These are phyloP conservation scores for Alternaria ventricosa DNA, from an alignment of 2,329 filamentous ascomycete species.

Conservation along the genomic window DNA sequence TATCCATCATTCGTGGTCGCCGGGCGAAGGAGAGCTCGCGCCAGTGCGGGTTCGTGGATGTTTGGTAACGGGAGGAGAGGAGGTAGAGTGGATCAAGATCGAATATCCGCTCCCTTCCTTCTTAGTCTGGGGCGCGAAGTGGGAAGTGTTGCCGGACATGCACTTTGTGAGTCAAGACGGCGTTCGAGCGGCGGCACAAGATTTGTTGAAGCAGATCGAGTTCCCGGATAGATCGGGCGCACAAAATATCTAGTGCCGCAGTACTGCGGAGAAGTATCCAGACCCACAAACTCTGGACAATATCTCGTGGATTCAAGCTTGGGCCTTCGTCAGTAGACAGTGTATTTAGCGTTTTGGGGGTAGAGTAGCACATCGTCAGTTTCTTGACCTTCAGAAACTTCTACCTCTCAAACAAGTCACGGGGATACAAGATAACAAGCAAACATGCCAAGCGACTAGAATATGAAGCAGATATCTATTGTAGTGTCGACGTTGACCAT, in stretches of 20 bases:
- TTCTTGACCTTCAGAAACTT: background rate
- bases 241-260: background rate
- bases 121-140: constrained; percentile 8
- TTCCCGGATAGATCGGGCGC: background rate
- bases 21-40: background rate
- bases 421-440: background rate
- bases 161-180: constrained; percentile 2
- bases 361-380: background rate
- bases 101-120: constrained; percentile 4
- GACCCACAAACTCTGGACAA: background rate
- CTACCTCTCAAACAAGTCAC: background rate
- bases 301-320: background rate
- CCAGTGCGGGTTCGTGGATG: background rate
- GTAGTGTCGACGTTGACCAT: background rate
- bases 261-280: background rate
- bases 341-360: background rate
- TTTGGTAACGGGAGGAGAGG: background rate
- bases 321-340: background rate
- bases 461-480: background rate
- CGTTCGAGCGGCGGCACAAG: background rate
- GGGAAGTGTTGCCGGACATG: constrained; percentile 6
- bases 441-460: background rate
- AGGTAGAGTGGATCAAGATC: background rate
- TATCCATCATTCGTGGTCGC: background rate
- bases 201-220: background rate